Percentiles rank a stretch among this genome's conserved stretches.
phyloP scores from a whole-genome alignment of 495 filamentous ascomycete genomes.

The Hypoxylon fuscum region DNA sequence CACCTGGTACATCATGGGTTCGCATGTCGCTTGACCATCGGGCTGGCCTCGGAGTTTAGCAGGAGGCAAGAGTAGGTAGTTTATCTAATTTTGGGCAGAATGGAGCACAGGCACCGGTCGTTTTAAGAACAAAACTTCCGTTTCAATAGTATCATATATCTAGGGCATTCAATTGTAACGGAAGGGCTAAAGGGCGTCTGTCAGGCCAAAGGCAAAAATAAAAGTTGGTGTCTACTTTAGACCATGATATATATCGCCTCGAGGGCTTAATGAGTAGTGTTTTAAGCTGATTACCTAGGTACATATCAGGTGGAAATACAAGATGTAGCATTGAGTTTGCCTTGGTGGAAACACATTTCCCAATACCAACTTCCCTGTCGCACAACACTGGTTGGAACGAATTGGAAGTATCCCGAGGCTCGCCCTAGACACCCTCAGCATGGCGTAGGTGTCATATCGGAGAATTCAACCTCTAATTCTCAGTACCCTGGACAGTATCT shows the following conservation, averaged over 20 bases:
- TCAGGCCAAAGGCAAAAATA: slow-evolving; percentile 1
- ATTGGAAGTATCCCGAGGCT: too few species aligned
- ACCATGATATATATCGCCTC: slow-evolving; percentile 11
- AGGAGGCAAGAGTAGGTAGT: slow-evolving; percentile 14
- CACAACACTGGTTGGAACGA: background rate
- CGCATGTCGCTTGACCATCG: slow-evolving; percentile 32
- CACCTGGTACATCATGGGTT: slow-evolving; percentile 21
- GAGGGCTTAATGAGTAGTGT: slow-evolving; percentile 4
- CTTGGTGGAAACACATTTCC: slow-evolving; percentile 3
- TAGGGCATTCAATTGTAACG: slow-evolving; percentile 10
- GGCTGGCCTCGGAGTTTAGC: slow-evolving; percentile 44
- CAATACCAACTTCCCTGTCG: background rate
- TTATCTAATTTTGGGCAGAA: slow-evolving; percentile 22
- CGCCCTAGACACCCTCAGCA: too few species aligned
- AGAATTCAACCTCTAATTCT: too few species aligned
- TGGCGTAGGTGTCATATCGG: too few species aligned
- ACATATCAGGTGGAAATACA: background rate
- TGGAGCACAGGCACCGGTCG: slow-evolving; percentile 10
- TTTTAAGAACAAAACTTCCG: slow-evolving; percentile 18
- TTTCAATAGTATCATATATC: slow-evolving; percentile 12
- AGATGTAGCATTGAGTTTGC: slow-evolving; percentile 3
- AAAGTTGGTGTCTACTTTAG: slow-evolving; percentile 20
- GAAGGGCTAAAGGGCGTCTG: slow-evolving; percentile 24
- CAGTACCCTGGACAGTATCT: too few species aligned
- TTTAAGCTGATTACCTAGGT: slow-evolving; percentile 10